Base-by-base conservation (phyloP, 2,329 filamentous ascomycete species). In the Colletotrichum lupini region DNA sequence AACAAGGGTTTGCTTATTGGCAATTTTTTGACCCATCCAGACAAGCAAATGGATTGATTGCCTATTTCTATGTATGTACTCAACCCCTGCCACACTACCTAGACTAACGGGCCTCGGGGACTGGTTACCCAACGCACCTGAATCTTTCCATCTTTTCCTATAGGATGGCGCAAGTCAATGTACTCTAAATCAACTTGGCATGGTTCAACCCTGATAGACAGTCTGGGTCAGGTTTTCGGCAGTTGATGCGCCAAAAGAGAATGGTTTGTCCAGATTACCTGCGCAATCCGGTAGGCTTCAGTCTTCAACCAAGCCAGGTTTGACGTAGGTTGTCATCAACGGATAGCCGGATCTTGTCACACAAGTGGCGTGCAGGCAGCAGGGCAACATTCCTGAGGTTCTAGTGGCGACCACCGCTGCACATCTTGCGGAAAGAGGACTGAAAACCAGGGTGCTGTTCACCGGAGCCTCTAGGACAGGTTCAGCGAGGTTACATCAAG, bases 401-500 rank as follows among this genome's bases (percentile, higher is more conserved):
- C 8, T n/a, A 22, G 42, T 49, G 42, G 42, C 42, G 8, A 49
- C 19, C 19, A 19, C 4, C 19, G 42, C 42, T 49, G 19, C 42
- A 22, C 19, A 22, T 49, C 12, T 58, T 58, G 14, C 28, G 28
- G 56, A 58, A 8, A 58, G 28, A 32, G 28, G 14, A 30, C 16
- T 58, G 14, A 32, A 24, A 37, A 55, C 61, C 22, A 37, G 49
- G 8, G 37, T 55, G 49, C 28, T 35, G 12, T 49, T 14, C 49
- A 64, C 61, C 30, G 22, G 30, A 28, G 22, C 22, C 7, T 28
- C 22, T 16, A 19, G 49, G 22, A 55, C 22, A 42, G 8, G 11
- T 16, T 26, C 49, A 56, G 49, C 16, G 62, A 66, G 19, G 53
- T 66, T 46, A 32, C 53, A 58, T 58, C 62, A 56, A 24, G n/a